Conservation (phyloP, 805 yeast species). For the Nakazawaea ishiwadae region DNA sequence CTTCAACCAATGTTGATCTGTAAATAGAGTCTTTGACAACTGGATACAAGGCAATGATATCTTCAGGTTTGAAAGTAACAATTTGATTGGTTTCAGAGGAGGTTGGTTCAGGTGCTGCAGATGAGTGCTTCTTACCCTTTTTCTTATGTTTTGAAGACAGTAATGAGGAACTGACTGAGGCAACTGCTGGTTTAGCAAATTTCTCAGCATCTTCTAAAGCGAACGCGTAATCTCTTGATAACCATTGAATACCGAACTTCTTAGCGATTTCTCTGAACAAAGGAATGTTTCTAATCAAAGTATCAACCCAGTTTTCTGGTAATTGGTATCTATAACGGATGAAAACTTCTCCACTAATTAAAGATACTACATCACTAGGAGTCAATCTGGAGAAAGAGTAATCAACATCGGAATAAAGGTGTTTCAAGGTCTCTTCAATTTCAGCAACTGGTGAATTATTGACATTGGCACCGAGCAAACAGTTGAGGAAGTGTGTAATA, state of each 20-base stretch:
- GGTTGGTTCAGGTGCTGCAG: constrained; percentile 12
- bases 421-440: constrained; percentile 34
- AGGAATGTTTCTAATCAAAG: constrained; percentile 33
- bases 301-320: constrained; percentile 41
- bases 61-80: constrained; percentile 52
- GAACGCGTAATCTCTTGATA: constrained; percentile 44
- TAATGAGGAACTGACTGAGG: constrained; percentile 15
- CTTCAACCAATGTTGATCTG: constrained; percentile 65
- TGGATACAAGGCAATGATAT: constrained; percentile 69
- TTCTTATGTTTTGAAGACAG: constrained; percentile 23
- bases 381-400: constrained; percentile 41
- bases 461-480: constrained; percentile 51
- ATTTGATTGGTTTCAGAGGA: constrained; percentile 23
- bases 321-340: constrained; percentile 62
- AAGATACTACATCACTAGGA: constrained; percentile 36
- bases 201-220: constrained; percentile 36
- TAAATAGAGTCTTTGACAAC: constrained; percentile 67
- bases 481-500: constrained; percentile 68
- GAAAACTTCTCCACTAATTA: constrained; percentile 48
- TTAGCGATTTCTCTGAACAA: constrained; percentile 64
- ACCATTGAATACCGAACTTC: constrained; percentile 87
- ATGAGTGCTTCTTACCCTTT: constrained; percentile 20
- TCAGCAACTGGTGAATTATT: constrained; percentile 31
- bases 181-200: constrained; percentile 23
- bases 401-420: constrained; percentile 37